These are phyloP conservation scores for Tricholoma bakamatsutake DNA, from an alignment of 768 basidiomycete species.

Conservation along the genomic window DNA sequence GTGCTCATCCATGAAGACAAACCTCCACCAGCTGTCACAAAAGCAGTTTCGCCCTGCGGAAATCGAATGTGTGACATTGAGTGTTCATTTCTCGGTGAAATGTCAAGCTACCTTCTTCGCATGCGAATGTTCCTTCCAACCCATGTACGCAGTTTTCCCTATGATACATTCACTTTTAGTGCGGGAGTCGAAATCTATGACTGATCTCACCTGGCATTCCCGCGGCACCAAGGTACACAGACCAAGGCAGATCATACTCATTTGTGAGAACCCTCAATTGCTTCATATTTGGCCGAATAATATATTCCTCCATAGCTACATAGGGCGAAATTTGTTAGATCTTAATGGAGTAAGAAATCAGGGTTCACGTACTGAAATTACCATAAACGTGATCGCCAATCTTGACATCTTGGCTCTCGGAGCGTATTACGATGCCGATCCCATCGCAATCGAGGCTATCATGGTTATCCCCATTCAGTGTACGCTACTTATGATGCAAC, in stretches of 20 bases:
- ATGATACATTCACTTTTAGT: background rate
- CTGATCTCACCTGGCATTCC: conserved; percentile 48
- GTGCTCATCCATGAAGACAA: background rate
- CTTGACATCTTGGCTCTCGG: conserved; percentile 30
- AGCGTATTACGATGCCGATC: conserved; percentile 40
- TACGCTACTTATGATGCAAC: background rate
- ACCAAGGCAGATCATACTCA: conserved; percentile 41
- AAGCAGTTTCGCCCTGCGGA: conserved; percentile 33
- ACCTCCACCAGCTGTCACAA: conserved; percentile 37
- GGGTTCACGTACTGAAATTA: conserved; percentile 17
- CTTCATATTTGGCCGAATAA: conserved; percentile 18
- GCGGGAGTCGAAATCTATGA: background rate
- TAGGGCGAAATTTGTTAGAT: background rate
- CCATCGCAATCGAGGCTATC: conserved; percentile 26
- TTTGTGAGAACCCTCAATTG: conserved; percentile 30
- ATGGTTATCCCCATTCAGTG: background rate
- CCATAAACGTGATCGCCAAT: conserved; percentile 38
- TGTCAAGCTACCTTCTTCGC: conserved; percentile 27
- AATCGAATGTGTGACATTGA: background rate
- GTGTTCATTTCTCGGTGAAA: background rate
- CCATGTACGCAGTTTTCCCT: conserved; percentile 36
- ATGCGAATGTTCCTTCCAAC: conserved; percentile 34
- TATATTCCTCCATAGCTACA: conserved; percentile 34
- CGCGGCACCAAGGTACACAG: conserved; percentile 40
- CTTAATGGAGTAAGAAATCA: background rate